A percentile compares a stretch with the other conserved stretches of the same genome.
Conservation (phyloP, 179 eudicot genomes). For the Silene vulgaris region DNA sequence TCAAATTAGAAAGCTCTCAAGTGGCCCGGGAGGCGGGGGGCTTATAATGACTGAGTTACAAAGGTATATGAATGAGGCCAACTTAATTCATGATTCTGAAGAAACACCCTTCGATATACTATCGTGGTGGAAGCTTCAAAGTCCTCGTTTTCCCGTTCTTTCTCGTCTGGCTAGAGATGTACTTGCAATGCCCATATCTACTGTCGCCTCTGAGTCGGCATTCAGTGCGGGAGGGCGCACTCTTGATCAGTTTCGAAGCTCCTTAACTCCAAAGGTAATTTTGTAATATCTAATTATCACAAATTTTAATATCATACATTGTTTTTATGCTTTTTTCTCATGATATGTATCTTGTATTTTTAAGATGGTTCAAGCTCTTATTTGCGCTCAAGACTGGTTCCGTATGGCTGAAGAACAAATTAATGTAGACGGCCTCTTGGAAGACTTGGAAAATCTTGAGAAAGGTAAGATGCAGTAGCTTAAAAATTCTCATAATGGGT, state of each 20-base stretch:
- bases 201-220: too few relatives aligned
- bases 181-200: too few relatives aligned
- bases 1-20: slow-evolving; percentile 2
- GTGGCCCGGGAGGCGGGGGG: background rate
- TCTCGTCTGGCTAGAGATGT: background rate
- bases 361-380: background rate
- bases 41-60: background rate
- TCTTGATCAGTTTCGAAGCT: too few relatives aligned
- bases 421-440: background rate
- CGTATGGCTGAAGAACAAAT: background rate
- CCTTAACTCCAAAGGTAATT: too few relatives aligned
- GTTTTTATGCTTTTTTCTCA: too few relatives aligned
- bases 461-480: too few relatives aligned
- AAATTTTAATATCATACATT: background rate
- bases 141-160: background rate
- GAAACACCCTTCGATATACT: too few relatives aligned
- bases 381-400: background rate
- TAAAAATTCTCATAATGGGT: too few relatives aligned
- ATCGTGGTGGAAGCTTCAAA: too few relatives aligned
- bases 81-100: too few relatives aligned
- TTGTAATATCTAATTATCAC: background rate
- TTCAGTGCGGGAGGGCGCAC: too few relatives aligned
- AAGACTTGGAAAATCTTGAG: background rate
- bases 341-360: too few relatives aligned
- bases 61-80: background rate